phyloP scores from a whole-genome alignment of 23 red algal genomes.

The Gracilaria caudata region DNA sequence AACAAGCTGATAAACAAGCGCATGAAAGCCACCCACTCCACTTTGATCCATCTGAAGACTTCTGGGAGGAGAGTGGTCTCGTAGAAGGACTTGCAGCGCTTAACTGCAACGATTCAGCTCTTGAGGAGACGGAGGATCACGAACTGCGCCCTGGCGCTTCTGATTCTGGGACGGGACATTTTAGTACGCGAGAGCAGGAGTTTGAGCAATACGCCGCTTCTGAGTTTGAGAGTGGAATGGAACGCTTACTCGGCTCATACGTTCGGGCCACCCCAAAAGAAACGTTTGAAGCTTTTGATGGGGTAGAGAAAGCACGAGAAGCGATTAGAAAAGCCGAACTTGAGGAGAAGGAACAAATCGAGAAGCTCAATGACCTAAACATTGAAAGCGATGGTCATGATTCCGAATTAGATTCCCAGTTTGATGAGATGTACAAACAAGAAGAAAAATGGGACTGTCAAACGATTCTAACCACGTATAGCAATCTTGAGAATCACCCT shows the following conservation, averaged over 20 bases:
- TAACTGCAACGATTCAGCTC: not conserved
- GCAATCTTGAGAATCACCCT: constrained; percentile 79
- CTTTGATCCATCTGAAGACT: constrained; percentile 6
- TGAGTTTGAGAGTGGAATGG: constrained; percentile 69
- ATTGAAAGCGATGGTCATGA: constrained; percentile 53
- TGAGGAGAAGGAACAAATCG: constrained; percentile 26
- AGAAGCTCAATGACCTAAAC: constrained; percentile 20
- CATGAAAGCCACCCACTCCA: not conserved
- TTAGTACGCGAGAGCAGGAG: constrained; percentile 2
- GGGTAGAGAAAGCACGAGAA: constrained; percentile 26
- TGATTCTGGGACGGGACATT: not conserved
- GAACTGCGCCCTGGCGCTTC: not conserved
- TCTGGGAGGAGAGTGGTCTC: constrained; percentile 20
- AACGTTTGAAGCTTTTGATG: constrained; percentile 36
- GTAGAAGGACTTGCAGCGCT: constrained; percentile 31
- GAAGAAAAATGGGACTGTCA: constrained; percentile 88
- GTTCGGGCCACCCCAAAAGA: constrained; percentile 28
- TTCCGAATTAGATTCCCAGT: constrained; percentile 45
- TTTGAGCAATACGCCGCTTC: constrained; percentile 31
- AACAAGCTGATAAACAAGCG: constrained; percentile 8
- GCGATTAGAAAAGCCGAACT: constrained; percentile 26
- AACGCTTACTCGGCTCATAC: constrained; percentile 49
- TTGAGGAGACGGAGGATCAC: constrained; percentile 1
- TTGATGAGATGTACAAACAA: constrained; percentile 50
- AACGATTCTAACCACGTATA: constrained; percentile 81